Percentiles rank a stretch among this genome's conserved stretches.
Evolutionary conservation across 192 early-diverging fungal species (phyloP).

Genomic region (Backusella parvicylindrica): DNA sequence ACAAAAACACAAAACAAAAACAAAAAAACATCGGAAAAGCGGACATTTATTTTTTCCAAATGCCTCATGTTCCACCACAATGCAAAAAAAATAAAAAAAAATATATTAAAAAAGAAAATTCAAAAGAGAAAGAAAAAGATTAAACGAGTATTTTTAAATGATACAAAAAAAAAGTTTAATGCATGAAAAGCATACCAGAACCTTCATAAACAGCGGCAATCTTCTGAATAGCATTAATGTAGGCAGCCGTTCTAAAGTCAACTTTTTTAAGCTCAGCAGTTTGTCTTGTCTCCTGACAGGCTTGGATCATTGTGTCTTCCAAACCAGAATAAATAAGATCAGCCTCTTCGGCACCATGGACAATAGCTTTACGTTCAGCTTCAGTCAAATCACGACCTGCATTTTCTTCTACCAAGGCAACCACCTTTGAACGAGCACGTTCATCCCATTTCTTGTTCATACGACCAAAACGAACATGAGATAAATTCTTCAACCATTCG

Average conservation of each 20-base stretch:
- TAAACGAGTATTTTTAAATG: not conserved
- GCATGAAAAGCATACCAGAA: constrained; percentile 74
- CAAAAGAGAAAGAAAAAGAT: not conserved
- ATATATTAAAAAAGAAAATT: too few species aligned
- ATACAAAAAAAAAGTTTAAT: constrained; percentile 4
- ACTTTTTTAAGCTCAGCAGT: constrained; percentile 61
- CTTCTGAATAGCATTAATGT: constrained; percentile 79
- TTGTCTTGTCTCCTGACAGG: constrained; percentile 67
- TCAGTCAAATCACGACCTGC: constrained; percentile 72
- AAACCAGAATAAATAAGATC: constrained; percentile 83
- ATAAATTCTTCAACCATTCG: constrained; percentile 84
- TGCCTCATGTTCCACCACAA: not conserved
- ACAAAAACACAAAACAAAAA: not conserved
- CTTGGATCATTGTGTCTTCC: constrained; percentile 81
- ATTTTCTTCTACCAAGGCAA: constrained; percentile 68
- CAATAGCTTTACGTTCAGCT: constrained; percentile 67
- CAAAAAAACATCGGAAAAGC: not conserved
- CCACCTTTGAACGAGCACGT: constrained; percentile 64
- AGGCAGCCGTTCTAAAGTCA: constrained; percentile 75
- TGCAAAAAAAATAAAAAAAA: not conserved
- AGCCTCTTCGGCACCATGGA: constrained; percentile 81
- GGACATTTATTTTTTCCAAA: not conserved
- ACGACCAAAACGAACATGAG: constrained; percentile 80
- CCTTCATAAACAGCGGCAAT: constrained; percentile 71
- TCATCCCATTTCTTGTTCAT: constrained; percentile 87